Conservation (phyloP, 768 basidiomycete genomes). For the Leucocoprinus sp. region DNA sequence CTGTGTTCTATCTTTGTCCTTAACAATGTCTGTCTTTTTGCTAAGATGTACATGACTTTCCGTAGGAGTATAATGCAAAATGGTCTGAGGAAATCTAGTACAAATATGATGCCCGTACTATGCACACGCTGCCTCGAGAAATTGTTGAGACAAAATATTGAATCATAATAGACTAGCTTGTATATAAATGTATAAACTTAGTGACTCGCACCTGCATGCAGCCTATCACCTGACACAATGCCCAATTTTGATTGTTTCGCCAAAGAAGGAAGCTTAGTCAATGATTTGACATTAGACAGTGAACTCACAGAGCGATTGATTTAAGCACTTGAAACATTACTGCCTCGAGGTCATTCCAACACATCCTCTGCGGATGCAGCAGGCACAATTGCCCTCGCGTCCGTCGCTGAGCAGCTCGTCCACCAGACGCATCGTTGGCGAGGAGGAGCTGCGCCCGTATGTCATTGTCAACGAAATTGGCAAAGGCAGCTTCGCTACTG, state of each 20-base stretch:
- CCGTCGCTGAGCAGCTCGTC: conserved; percentile 1
- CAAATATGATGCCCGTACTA: too few species aligned
- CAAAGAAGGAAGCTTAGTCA: conserved; percentile 7
- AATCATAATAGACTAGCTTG: too few species aligned
- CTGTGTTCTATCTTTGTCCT: too few species aligned
- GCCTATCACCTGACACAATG: conserved; percentile 49
- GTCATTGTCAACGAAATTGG: conserved; percentile 71
- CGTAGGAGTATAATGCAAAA: too few species aligned
- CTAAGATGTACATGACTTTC: neutral
- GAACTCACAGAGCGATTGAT: conserved; percentile 11
- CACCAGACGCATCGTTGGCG: neutral
- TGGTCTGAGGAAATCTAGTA: too few species aligned
- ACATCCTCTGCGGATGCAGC: conserved; percentile 3
- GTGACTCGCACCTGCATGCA: too few species aligned
- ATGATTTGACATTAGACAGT: conserved; percentile 5
- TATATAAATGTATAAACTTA: too few species aligned
- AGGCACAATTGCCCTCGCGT: conserved; percentile 5
- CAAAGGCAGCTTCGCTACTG: conserved; percentile 93
- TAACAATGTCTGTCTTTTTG: neutral
- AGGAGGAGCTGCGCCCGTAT: conserved; percentile 39
- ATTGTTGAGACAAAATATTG: too few species aligned
- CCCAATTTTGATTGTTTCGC: conserved; percentile 23
- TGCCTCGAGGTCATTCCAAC: neutral
- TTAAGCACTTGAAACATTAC: conserved; percentile 8
- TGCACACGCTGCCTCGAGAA: too few species aligned